These are phyloP conservation scores for Sarocladium kiliense DNA, from an alignment of 2,329 filamentous ascomycete genomes.

Conservation along the genomic window DNA sequence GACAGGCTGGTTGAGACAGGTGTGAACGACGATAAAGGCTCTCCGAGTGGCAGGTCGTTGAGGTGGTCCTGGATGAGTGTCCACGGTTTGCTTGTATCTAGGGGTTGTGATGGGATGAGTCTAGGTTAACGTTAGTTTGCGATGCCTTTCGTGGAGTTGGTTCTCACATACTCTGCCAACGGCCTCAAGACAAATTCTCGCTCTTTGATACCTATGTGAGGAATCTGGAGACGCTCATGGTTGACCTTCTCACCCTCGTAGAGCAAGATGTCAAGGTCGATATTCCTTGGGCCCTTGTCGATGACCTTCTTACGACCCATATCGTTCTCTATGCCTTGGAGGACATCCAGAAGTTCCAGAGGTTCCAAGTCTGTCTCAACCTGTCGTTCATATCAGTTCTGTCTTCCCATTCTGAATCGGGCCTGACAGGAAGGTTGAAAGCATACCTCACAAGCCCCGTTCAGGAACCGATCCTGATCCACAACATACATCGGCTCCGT, in stretches of 20 bases:
- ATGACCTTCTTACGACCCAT: conserved; percentile 80
- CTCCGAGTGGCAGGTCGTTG: conserved; percentile 47
- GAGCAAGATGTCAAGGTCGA: conserved; percentile 88
- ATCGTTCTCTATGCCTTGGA: conserved; percentile 77
- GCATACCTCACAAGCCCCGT: conserved; percentile 85
- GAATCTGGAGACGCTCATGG: conserved; percentile 72
- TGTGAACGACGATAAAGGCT: conserved; percentile 53
- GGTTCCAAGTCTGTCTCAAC: conserved; percentile 76
- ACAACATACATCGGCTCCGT: conserved; percentile 95
- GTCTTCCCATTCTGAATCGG: neutral
- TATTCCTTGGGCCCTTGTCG: conserved; percentile 90
- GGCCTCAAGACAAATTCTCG: conserved; percentile 91
- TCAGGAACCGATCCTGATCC: conserved; percentile 83
- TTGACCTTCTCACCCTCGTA: conserved; percentile 65
- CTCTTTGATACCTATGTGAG: conserved; percentile 80
- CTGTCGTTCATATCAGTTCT: conserved; percentile 38
- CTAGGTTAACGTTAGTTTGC: conserved; percentile 24
- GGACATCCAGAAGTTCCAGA: conserved; percentile 67
- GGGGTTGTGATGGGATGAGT: conserved; percentile 49
- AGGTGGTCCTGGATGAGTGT: conserved; percentile 56
- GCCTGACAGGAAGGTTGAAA: neutral
- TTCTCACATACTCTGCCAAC: conserved; percentile 61
- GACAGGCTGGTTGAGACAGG: conserved; percentile 43
- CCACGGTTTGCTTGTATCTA: conserved; percentile 52
- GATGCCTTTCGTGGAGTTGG: too few species aligned